Evolutionary conservation across 2,329 filamentous ascomycete genomes (phyloP).

Genomic region (Blastomyces percursus): DNA sequence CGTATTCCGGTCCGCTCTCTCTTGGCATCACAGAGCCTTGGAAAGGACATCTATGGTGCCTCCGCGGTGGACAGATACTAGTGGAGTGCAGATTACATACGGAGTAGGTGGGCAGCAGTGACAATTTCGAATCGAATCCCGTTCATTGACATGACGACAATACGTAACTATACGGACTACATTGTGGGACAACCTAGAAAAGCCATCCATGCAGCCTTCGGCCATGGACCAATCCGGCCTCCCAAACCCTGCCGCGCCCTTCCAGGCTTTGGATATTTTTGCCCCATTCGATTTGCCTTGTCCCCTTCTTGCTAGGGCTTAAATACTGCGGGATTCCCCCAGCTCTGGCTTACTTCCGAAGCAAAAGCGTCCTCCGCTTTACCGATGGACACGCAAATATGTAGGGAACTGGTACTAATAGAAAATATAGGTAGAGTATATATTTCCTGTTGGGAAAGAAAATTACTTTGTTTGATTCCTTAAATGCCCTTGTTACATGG

Average conservation of each 20-base stretch:
- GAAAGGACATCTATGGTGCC: neutral
- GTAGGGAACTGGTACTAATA: neutral
- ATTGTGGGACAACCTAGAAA: neutral
- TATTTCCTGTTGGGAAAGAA: neutral
- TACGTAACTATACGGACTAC: neutral
- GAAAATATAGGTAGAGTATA: neutral
- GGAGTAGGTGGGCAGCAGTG: no score
- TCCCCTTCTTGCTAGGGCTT: neutral
- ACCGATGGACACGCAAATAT: neutral
- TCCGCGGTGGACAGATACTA: neutral
- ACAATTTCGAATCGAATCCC: neutral
- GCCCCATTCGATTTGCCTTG: neutral
- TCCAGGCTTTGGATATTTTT: constrained; percentile 1
- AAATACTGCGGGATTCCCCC: neutral
- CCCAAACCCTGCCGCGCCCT: neutral
- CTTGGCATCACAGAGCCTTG: neutral
- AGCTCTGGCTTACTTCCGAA: neutral
- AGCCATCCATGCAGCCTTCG: neutral
- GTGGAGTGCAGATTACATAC: neutral
- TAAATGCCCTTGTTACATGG: neutral
- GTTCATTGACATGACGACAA: neutral
- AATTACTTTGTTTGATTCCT: neutral
- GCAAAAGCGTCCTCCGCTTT: neutral
- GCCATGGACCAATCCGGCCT: neutral
- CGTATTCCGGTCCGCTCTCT: neutral